These are phyloP conservation scores for Pulveroboletus sp. DNA, from an alignment of 768 basidiomycete genomes.

Conservation along the genomic window DNA sequence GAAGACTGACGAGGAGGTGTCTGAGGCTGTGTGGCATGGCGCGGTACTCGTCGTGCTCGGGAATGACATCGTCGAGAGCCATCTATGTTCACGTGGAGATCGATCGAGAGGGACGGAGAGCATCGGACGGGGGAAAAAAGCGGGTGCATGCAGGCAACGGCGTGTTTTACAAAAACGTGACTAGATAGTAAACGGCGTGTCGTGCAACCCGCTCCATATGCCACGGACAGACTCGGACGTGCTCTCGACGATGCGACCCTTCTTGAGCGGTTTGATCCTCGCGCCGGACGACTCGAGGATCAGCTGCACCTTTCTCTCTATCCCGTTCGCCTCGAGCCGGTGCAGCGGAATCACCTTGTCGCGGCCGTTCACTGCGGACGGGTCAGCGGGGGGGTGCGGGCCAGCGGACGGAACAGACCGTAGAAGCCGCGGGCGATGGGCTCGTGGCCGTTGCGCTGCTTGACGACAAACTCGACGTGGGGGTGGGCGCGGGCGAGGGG, in stretches of 20 bases:
- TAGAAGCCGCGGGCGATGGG: slow-evolving; percentile 85
- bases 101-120: slow-evolving; percentile 15
- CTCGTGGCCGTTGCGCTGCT: slow-evolving; percentile 67
- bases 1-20: slow-evolving; percentile 26
- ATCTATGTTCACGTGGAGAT: slow-evolving; percentile 30
- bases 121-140: slow-evolving; percentile 4
- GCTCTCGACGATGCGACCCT: slow-evolving; percentile 62
- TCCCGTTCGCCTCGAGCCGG: slow-evolving; percentile 65
- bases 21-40: slow-evolving; percentile 30
- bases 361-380: slow-evolving; percentile 67
- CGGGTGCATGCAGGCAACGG: slow-evolving; percentile 27
- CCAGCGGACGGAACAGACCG: slow-evolving; percentile 37
- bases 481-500: slow-evolving; percentile 67
- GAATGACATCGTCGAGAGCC: slow-evolving; percentile 19
- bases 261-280: slow-evolving; percentile 78
- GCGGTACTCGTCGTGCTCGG: slow-evolving; percentile 27
- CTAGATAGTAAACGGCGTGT: slow-evolving; percentile 54
- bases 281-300: slow-evolving; percentile 84
- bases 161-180: slow-evolving; percentile 29
- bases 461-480: slow-evolving; percentile 81
- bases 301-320: slow-evolving; percentile 76
- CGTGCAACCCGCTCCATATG: slow-evolving; percentile 87
- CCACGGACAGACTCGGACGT: slow-evolving; percentile 78
- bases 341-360: slow-evolving; percentile 87
- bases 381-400: slow-evolving; percentile 12